Evolutionary conservation across 208 protist genomes (phyloP).

Genomic region (Acanthamoeba sp.): DNA sequence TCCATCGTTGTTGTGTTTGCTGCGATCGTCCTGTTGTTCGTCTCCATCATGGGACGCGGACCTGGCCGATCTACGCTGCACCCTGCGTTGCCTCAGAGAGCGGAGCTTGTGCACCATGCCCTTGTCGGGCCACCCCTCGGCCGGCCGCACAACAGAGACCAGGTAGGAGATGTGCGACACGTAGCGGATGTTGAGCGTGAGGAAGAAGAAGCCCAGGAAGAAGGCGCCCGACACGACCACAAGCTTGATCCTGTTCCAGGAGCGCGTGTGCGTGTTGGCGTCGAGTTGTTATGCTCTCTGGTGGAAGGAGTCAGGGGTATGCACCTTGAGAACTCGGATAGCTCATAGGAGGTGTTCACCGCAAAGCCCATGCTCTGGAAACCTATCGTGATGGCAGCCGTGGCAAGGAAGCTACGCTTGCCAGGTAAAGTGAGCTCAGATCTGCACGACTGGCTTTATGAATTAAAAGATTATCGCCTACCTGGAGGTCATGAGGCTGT

Average conservation of each 20-base stretch:
- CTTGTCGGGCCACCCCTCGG: conserved; percentile 64
- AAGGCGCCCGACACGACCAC: background rate
- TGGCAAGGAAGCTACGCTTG: conserved; percentile 70
- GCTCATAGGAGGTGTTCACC: background rate
- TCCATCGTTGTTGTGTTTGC: background rate
- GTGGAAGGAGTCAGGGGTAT: background rate
- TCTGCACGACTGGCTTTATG: background rate
- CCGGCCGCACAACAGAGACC: conserved; percentile 25
- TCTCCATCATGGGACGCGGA: background rate
- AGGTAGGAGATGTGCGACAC: conserved; percentile 41
- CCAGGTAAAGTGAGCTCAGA: too few species aligned
- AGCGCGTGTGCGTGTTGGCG: background rate
- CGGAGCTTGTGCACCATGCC: background rate
- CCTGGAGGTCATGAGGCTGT: conserved; percentile 64
- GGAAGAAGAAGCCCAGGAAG: conserved; percentile 71
- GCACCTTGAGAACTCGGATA: conserved; percentile 52
- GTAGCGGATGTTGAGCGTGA: conserved; percentile 65
- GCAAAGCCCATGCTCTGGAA: conserved; percentile 48
- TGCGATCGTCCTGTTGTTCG: background rate
- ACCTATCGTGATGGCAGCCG: conserved; percentile 49
- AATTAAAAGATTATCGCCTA: background rate
- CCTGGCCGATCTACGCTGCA: too few species aligned
- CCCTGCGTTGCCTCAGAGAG: background rate
- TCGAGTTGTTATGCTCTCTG: too few species aligned
- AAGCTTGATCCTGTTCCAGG: background rate